A percentile compares a stretch with the other conserved stretches of the same genome.
Conservation (phyloP, 805 yeast species). For the Candida maris region DNA sequence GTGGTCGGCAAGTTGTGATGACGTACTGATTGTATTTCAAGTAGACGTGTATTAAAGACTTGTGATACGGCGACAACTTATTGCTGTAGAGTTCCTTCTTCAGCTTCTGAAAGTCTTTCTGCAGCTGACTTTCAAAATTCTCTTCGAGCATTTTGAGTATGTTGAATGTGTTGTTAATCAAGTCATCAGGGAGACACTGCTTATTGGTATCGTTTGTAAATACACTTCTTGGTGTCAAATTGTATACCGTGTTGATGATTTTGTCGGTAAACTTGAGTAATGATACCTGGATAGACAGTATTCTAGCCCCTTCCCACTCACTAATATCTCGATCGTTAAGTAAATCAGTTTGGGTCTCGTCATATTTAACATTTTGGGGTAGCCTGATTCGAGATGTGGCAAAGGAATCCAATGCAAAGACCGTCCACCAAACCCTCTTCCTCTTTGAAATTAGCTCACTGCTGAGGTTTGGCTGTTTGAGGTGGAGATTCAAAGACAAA, state of each 20-base stretch:
- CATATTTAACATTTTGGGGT: slow-evolving; percentile 33
- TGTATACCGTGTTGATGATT: slow-evolving; percentile 33
- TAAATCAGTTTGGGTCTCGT: slow-evolving; percentile 32
- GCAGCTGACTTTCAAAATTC: slow-evolving; percentile 20
- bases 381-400: slow-evolving; percentile 37
- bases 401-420: slow-evolving; percentile 33
- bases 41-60: slow-evolving; percentile 31
- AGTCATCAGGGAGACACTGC: slow-evolving; percentile 17
- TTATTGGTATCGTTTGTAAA: slow-evolving; percentile 18
- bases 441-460: slow-evolving; percentile 28
- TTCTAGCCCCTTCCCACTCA: slow-evolving; percentile 30
- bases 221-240: slow-evolving; percentile 25
- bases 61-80: slow-evolving; percentile 15
- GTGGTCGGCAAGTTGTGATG: slow-evolving; percentile 35
- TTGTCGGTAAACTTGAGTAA: slow-evolving; percentile 28
- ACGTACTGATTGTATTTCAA: slow-evolving; percentile 34
- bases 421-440: slow-evolving; percentile 40
- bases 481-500: slow-evolving; percentile 31
- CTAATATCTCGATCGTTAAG: slow-evolving; percentile 22
- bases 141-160: slow-evolving; percentile 21
- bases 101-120: slow-evolving; percentile 20
- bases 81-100: slow-evolving; percentile 16
- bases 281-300: slow-evolving; percentile 27
- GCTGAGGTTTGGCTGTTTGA: slow-evolving; percentile 19
- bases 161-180: slow-evolving; percentile 19